Percentiles rank a stretch among this genome's conserved stretches.
phyloP scores from a whole-genome alignment of 208 protist species.

The Crithidia expoeki region DNA sequence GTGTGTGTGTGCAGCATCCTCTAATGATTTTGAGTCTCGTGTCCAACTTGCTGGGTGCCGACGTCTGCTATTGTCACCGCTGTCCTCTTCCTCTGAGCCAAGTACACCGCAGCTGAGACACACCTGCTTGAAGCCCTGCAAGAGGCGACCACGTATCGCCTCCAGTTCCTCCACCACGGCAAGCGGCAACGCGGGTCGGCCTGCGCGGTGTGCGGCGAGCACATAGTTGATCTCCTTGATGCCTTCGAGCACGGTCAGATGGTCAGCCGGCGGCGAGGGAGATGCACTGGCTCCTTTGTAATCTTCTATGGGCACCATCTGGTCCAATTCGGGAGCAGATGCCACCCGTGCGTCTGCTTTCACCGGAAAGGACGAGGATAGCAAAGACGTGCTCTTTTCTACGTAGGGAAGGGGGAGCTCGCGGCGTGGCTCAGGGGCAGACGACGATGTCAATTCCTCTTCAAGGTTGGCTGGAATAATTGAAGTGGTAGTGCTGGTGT shows the following conservation, averaged over 20 bases:
- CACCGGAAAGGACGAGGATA: background rate
- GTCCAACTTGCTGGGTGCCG: background rate
- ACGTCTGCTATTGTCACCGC: background rate
- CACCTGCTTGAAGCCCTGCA: constrained; percentile 15
- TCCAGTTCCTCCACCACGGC: constrained; percentile 48
- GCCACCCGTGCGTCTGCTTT: background rate
- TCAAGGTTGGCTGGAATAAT: background rate
- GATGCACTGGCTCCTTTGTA: background rate
- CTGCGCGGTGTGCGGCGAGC: constrained; percentile 31
- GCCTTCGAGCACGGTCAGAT: constrained; percentile 31
- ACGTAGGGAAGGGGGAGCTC: constrained; percentile 1
- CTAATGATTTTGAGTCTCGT: background rate
- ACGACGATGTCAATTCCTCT: background rate
- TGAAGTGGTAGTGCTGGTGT: background rate
- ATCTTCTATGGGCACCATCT: background rate
- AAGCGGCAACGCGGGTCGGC: constrained; percentile 26
- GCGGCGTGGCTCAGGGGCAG: constrained; percentile 23
- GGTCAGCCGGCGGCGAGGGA: constrained; percentile 9
- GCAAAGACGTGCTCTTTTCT: background rate
- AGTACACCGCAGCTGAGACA: background rate
- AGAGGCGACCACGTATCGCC: constrained; percentile 39
- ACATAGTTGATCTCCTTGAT: constrained; percentile 49
- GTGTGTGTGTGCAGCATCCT: background rate
- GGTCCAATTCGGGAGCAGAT: background rate
- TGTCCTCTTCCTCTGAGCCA: background rate